Evolutionary conservation across 257 asterid species (phyloP), one percentile per base, ranked within the genome.

Genomic region (Capsicum pubescens): DNA sequence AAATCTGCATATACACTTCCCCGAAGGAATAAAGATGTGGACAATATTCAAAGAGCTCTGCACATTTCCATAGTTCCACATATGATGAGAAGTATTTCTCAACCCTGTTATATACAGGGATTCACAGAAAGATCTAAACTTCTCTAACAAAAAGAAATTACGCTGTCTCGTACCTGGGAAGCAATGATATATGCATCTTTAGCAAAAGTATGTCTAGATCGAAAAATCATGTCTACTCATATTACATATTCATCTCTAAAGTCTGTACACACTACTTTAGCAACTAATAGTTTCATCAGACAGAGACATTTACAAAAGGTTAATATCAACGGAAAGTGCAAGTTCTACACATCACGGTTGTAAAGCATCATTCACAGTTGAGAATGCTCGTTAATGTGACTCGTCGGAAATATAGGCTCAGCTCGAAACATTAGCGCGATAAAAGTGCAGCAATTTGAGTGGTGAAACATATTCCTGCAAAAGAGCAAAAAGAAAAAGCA

Each of bases 391-490:
- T 70, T 15, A 26, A 57, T 52, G 60, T 83, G 56, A 81, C 80
- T 82, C 86, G 82, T 79, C 36, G 77, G 84, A 17, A 80, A 59
- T 16, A 39, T 55, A 54, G 79, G 26, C 64, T 79, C 89, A 79
- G 74, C 84, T 84, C 86, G 50, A 86, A 68, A 79, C 88, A 84
- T 63, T 72, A 17, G 95, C 97, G 12, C 90, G 94, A 84, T 95
- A 95, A 84, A 95, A 95, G 88, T 86, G 92, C 59, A 94, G 90
- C 86, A 93, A 79, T 86, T 92, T 94, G 88, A 93, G 90, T 36
- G 90, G 82, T 60, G 89, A 84, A 26, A 90, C 91, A 64, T 74
- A 77, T 86, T 94, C 99, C 99, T 95, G 88, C 82, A 21, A 86
- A 82, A 42, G 60, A 82, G 36, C 82, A 86, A 84, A 81, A 32